Conservation (phyloP, 1,139 yeast genomes). For the Candida frijolesensis region DNA sequence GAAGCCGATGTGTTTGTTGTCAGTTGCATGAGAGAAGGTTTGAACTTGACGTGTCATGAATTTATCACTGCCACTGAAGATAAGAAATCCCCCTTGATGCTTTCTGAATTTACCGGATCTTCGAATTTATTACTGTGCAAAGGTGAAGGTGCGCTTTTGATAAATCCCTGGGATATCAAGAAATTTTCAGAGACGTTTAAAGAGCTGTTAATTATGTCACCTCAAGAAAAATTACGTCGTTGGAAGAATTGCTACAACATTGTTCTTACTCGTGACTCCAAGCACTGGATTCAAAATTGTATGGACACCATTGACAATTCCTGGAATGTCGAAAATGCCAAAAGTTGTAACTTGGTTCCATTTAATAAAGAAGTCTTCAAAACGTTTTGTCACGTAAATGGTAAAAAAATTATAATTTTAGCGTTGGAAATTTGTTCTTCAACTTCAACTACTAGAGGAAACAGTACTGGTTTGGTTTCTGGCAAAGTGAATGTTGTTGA, state of each 20-base stretch:
- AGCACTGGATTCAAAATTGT: constrained; percentile 70
- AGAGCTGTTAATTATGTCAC: constrained; percentile 62
- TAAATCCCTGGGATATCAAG: constrained; percentile 89
- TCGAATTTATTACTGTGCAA: constrained; percentile 63
- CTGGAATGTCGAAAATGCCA: constrained; percentile 58
- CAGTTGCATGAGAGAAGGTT: constrained; percentile 92
- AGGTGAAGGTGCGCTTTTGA: constrained; percentile 69
- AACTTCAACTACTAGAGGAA: constrained; percentile 22
- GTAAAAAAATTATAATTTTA: constrained; percentile 55
- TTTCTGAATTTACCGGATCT: constrained; percentile 95
- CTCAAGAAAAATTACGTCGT: constrained; percentile 55
- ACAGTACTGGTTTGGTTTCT: constrained; percentile 19
- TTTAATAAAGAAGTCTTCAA: constrained; percentile 37
- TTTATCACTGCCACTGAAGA: constrained; percentile 76
- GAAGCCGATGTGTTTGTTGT: constrained; percentile 91
- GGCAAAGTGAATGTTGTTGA: constrained; percentile 36
- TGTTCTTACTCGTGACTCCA: constrained; percentile 69
- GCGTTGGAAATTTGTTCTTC: constrained; percentile 51
- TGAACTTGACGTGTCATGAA: constrained; percentile 95
- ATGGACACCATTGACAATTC: constrained; percentile 57
- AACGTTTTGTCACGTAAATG: constrained; percentile 31
- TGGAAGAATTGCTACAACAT: constrained; percentile 65
- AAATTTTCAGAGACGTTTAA: constrained; percentile 66
- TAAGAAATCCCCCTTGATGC: constrained; percentile 76
- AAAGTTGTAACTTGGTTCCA: constrained; percentile 26